phyloP scores from a whole-genome alignment of 768 basidiomycete genomes.

The Pulveroboletus ravenelii region DNA sequence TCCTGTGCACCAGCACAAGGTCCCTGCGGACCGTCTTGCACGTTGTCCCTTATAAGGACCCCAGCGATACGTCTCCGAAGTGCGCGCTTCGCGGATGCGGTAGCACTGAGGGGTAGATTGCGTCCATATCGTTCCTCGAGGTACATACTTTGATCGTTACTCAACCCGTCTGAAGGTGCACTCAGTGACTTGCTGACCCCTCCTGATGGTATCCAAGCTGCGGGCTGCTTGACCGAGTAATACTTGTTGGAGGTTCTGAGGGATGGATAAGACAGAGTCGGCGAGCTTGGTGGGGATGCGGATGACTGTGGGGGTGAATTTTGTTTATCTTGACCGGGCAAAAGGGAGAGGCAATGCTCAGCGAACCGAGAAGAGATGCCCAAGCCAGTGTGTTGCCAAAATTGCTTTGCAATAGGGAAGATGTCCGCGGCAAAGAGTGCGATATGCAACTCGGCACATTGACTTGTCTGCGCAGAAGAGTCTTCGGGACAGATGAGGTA shows the following conservation, averaged over 20 bases:
- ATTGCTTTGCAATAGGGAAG: conserved; percentile 72
- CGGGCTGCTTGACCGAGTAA: conserved; percentile 39
- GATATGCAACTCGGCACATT: conserved; percentile 68
- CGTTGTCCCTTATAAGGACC: conserved; percentile 61
- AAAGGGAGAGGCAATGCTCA: conserved; percentile 71
- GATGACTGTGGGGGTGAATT: conserved; percentile 14
- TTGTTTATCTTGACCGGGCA: conserved; percentile 42
- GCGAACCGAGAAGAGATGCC: conserved; percentile 88
- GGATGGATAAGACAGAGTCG: conserved; percentile 28
- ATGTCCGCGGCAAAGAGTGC: conserved; percentile 65
- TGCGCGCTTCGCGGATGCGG: conserved; percentile 78
- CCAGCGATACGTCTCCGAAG: conserved; percentile 88
- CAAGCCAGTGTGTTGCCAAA: conserved; percentile 94
- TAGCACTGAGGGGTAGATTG: conserved; percentile 72
- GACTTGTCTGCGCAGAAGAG: conserved; percentile 23
- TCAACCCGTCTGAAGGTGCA: conserved; percentile 42
- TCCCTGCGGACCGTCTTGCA: conserved; percentile 29
- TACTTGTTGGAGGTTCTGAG: conserved; percentile 52
- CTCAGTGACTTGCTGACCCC: conserved; percentile 4
- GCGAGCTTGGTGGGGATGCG: conserved; percentile 24
- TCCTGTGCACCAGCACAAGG: conserved; percentile 44
- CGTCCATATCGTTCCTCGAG: conserved; percentile 94
- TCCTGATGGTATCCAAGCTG: conserved; percentile 5
- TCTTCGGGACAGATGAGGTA: conserved; percentile 67
- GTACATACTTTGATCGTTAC: conserved; percentile 64